Percentiles rank a stretch among this genome's conserved stretches.
Evolutionary conservation across 2,329 filamentous ascomycete genomes (phyloP).

Genomic region (Fusarium sambucinum): DNA sequence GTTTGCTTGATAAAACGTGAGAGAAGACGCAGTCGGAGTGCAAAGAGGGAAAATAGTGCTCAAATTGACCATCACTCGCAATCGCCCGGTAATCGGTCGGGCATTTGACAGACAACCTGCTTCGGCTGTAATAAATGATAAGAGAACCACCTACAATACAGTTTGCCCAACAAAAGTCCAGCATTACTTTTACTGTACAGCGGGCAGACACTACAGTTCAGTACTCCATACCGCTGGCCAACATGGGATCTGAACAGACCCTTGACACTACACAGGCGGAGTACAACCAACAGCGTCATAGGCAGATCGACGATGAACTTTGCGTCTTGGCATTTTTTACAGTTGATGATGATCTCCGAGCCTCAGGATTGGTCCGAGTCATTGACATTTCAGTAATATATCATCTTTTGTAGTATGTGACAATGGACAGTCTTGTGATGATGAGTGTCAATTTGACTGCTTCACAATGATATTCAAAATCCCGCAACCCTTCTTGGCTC

Average conservation of each 20-base stretch:
- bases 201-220: constrained; percentile 13
- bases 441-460: constrained; percentile 1
- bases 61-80: constrained; percentile 9
- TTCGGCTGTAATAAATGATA: constrained; percentile 38
- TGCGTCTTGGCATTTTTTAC: constrained; percentile 35
- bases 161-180: constrained; percentile 32
- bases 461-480: constrained; percentile 27
- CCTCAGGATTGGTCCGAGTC: constrained; percentile 28
- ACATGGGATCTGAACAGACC: constrained; percentile 31
- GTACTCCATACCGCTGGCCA: constrained; percentile 34
- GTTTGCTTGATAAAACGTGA: constrained; percentile 6
- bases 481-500: constrained; percentile 18
- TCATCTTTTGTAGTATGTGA: constrained; percentile 1
- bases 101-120: constrained; percentile 10
- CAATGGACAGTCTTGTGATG: constrained; percentile 6
- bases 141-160: constrained; percentile 33
- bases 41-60: constrained; percentile 17
- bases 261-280: constrained; percentile 35
- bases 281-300: constrained; percentile 32
- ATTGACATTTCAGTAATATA: neutral
- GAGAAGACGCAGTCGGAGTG: constrained; percentile 19
- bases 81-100: constrained; percentile 27
- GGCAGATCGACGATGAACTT: constrained; percentile 40
- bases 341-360: constrained; percentile 11
- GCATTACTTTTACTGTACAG: constrained; percentile 24